Percentiles rank a stretch among this genome's conserved stretches.
phyloP scores from a whole-genome alignment of 129 eudicot species.

The Heracleum sosnowskyi region DNA sequence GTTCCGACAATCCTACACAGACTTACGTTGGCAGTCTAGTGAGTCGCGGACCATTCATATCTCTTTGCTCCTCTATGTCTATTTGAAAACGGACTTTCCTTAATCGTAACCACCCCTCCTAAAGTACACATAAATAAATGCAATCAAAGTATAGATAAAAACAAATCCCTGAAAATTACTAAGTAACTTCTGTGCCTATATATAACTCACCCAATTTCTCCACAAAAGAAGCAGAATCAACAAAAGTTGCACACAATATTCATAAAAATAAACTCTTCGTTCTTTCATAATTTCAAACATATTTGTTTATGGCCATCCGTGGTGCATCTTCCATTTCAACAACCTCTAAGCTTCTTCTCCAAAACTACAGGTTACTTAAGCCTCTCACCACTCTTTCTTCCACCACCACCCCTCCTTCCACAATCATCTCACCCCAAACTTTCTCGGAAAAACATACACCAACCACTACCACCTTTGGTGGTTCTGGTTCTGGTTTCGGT shows the following conservation, averaged over 20 bases:
- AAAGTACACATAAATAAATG: too few species aligned
- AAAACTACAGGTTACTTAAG: slow-evolving; percentile 17
- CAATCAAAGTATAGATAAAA: too few species aligned
- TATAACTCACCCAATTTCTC: neutral
- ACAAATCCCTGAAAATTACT: too few species aligned
- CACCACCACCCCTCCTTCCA: slow-evolving; percentile 10
- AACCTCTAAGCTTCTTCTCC: slow-evolving; percentile 27
- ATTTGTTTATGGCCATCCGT: slow-evolving; percentile 35
- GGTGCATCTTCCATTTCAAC: slow-evolving; percentile 8
- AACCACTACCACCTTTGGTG: slow-evolving; percentile 1
- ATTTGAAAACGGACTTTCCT: too few species aligned
- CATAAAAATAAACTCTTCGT: neutral
- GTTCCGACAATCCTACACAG: neutral
- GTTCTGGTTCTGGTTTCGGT: neutral
- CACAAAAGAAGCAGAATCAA: neutral
- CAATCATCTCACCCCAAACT: slow-evolving; percentile 20
- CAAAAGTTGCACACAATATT: neutral
- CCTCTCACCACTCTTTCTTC: slow-evolving; percentile 20
- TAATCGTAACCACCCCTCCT: too few species aligned
- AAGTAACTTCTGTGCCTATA: too few species aligned
- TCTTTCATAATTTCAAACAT: neutral
- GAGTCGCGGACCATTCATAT: too few species aligned
- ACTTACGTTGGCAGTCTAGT: neutral
- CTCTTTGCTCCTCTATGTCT: too few species aligned
- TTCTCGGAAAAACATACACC: slow-evolving; percentile 12